phyloP scores from a whole-genome alignment of 1,284 basidiomycete species.

The Leccinum pachyderme region DNA sequence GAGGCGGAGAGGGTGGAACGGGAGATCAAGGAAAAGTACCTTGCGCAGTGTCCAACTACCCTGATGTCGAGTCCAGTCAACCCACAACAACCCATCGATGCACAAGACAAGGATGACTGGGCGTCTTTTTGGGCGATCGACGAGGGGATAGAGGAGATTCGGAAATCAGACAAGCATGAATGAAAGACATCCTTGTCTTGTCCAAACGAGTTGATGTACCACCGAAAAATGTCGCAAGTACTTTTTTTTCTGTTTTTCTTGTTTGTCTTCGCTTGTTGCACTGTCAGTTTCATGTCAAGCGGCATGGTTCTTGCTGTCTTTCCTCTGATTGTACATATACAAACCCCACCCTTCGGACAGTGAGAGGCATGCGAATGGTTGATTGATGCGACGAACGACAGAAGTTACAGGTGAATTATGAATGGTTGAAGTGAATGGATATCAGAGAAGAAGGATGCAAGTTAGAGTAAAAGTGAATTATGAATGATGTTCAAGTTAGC shows the following conservation, averaged over 20 bases:
- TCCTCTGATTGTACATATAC: slow-evolving; percentile 1
- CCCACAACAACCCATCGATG: neutral
- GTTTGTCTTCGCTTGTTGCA: neutral
- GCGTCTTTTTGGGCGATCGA: slow-evolving; percentile 24
- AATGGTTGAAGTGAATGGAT: too few species aligned
- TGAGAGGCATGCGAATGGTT: too few species aligned
- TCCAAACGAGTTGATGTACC: neutral
- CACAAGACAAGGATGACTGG: slow-evolving; percentile 17
- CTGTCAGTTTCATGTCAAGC: neutral
- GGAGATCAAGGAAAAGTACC: slow-evolving; percentile 63
- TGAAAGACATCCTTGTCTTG: slow-evolving; percentile 7
- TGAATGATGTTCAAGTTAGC: too few species aligned
- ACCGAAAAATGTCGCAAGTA: neutral
- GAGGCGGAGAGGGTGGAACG: slow-evolving; percentile 55
- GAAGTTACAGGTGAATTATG: too few species aligned
- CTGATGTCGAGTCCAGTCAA: slow-evolving; percentile 1
- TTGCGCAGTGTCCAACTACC: slow-evolving; percentile 26
- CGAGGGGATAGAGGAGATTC: slow-evolving; percentile 30
- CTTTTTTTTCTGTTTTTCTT: neutral
- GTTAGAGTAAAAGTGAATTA: too few species aligned
- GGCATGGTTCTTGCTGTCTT: neutral
- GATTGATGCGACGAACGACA: too few species aligned
- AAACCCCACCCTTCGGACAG: too few species aligned
- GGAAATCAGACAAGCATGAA: slow-evolving; percentile 22
- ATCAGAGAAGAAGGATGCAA: too few species aligned